These are phyloP conservation scores for Cordia subcordata DNA, from an alignment of 257 asterid species.

Conservation along the genomic window DNA sequence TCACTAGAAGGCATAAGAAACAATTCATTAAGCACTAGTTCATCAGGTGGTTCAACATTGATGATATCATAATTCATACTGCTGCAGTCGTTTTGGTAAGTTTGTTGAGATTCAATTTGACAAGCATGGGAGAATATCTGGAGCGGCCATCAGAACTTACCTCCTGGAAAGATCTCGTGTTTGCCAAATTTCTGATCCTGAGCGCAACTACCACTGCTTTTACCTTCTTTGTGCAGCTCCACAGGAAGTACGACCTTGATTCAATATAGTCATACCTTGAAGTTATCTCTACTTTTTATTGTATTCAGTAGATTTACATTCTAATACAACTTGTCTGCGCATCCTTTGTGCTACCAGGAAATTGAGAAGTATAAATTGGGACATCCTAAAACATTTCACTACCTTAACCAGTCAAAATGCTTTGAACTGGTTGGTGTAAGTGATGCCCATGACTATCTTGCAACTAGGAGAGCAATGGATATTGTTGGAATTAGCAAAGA, in stretches of 20 bases:
- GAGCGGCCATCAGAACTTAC: constrained; percentile 97
- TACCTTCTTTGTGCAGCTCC: constrained; percentile 98
- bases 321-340: constrained; percentile 13
- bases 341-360: constrained; percentile 52
- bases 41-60: background rate
- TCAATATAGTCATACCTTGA: constrained; percentile 16
- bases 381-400: constrained; percentile 78
- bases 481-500: constrained; percentile 81
- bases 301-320: constrained; percentile 5
- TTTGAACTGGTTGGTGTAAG: constrained; percentile 71
- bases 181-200: constrained; percentile 96
- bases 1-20: background rate
- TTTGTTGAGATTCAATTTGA: constrained; percentile 98
- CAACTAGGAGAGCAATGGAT: constrained; percentile 96
- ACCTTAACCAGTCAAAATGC: constrained; percentile 95
- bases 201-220: constrained; percentile 96
- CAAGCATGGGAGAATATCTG: constrained; percentile 96
- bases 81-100: constrained; percentile 95
- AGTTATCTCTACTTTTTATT: background rate
- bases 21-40: background rate
- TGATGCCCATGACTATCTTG: constrained; percentile 89
- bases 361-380: constrained; percentile 76
- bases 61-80: constrained; percentile 18
- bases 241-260: constrained; percentile 54
- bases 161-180: constrained; percentile 99